Evolutionary conservation across 1,284 basidiomycete species (phyloP).

Genomic region (Pisolithus thermaeus): DNA sequence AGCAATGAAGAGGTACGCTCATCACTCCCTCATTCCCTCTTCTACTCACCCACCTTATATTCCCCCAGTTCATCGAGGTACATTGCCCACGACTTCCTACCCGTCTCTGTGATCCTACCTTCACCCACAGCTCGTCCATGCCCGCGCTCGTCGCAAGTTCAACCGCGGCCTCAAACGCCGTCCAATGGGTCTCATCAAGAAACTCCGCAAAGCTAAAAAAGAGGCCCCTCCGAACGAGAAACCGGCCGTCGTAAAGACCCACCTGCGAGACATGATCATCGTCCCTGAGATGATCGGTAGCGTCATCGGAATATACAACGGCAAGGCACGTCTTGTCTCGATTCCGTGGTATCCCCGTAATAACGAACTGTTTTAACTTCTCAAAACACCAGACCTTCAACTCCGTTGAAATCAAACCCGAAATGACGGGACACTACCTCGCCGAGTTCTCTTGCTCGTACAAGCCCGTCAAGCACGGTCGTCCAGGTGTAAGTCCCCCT

Average conservation of each 20-base stretch:
- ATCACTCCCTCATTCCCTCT: background rate
- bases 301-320: conserved; percentile 96
- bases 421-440: conserved; percentile 99
- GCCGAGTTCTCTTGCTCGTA: conserved; percentile 94
- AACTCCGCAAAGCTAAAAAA: conserved; percentile 99
- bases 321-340: conserved; percentile 57
- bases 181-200: conserved; percentile 99
- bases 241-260: conserved; percentile 97
- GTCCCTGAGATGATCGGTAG: conserved; percentile 99
- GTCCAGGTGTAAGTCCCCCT: conserved; percentile 70
- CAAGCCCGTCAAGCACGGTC: conserved; percentile 99
- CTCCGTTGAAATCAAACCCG: conserved; percentile 98
- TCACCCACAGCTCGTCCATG: conserved; percentile 84
- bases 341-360: background rate
- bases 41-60: background rate
- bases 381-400: conserved; percentile 69
- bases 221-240: conserved; percentile 98
- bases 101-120: conserved; percentile 3
- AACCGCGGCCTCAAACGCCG: conserved; percentile 97
- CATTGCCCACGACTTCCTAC: conserved; percentile 18
- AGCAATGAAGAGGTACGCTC: conserved; percentile 83
- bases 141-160: conserved; percentile 98
- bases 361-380: too few species aligned
- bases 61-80: conserved; percentile 69
- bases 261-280: conserved; percentile 99